These are phyloP conservation scores for Coniochaeta ligniaria DNA, from an alignment of 2,329 filamentous ascomycete species.

Conservation along the genomic window DNA sequence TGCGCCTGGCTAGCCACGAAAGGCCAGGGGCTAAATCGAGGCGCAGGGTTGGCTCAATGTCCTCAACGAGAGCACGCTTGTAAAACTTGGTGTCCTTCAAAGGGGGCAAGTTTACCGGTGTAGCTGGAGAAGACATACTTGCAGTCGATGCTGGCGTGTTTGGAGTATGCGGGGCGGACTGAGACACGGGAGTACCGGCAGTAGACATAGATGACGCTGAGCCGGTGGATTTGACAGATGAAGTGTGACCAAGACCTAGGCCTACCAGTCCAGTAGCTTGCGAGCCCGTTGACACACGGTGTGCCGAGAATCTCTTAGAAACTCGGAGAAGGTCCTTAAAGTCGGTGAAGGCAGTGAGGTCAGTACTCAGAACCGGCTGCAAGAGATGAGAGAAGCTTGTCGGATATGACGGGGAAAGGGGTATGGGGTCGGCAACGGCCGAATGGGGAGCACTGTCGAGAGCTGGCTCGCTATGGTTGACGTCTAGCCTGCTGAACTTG, in stretches of 20 bases:
- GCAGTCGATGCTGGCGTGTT: slow-evolving; percentile 47
- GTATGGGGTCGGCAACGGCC: slow-evolving; percentile 31
- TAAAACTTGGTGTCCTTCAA: slow-evolving; percentile 92
- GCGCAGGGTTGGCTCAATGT: slow-evolving; percentile 89
- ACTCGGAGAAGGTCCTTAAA: slow-evolving; percentile 71
- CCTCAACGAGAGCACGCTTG: slow-evolving; percentile 80
- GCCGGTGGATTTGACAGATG: slow-evolving; percentile 36
- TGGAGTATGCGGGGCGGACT: slow-evolving; percentile 51
- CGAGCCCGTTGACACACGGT: slow-evolving; percentile 63
- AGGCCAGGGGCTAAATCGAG: slow-evolving; percentile 85
- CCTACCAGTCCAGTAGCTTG: slow-evolving; percentile 19
- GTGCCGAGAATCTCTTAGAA: slow-evolving; percentile 48
- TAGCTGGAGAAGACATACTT: slow-evolving; percentile 33
- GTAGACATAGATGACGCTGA: slow-evolving; percentile 53
- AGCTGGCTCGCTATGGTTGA: slow-evolving; percentile 22
- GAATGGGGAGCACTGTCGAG: slow-evolving; percentile 22
- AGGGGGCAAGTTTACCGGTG: slow-evolving; percentile 40
- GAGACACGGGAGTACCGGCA: slow-evolving; percentile 30
- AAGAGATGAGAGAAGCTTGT: slow-evolving; percentile 77
- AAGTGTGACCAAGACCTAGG: slow-evolving; percentile 36
- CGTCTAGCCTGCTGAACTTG: slow-evolving; percentile 54
- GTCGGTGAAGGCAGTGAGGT: slow-evolving; percentile 75
- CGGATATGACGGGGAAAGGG: slow-evolving; percentile 46
- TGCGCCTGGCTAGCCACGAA: slow-evolving; percentile 86
- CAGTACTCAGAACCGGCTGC: slow-evolving; percentile 74